A percentile compares a stretch with the other conserved stretches of the same genome.
Conservation (phyloP, 2,329 filamentous ascomycete genomes). For the Monosporascus sp. region DNA sequence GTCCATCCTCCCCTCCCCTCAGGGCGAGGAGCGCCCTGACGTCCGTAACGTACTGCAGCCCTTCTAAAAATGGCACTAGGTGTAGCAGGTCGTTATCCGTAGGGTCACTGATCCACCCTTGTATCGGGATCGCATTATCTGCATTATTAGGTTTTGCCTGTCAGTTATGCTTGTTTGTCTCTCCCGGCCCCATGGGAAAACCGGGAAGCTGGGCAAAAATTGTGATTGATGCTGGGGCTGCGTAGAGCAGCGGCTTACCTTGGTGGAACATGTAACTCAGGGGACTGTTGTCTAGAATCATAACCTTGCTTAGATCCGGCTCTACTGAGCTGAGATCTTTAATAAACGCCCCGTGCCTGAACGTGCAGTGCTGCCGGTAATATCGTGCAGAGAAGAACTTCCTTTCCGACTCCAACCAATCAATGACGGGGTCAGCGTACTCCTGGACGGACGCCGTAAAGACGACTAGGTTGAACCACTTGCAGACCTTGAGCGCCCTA, state of each 20-base stretch:
- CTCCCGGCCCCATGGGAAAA: neutral
- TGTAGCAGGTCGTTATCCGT: conserved; percentile 94
- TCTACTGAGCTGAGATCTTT: conserved; percentile 96
- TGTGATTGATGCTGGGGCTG: too few species aligned
- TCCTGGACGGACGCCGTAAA: conserved; percentile 98
- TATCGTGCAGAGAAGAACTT: conserved; percentile 94
- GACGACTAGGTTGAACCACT: conserved; percentile 96
- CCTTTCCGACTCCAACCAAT: conserved; percentile 94
- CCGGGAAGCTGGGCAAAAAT: too few species aligned
- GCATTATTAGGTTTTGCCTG: conserved; percentile 5
- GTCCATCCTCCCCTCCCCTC: conserved; percentile 75
- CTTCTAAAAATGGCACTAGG: conserved; percentile 86
- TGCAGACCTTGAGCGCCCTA: conserved; percentile 59
- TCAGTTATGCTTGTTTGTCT: conserved; percentile 8
- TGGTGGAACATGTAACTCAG: conserved; percentile 98
- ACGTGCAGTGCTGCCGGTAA: conserved; percentile 96
- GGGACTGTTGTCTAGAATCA: conserved; percentile 98
- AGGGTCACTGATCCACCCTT: conserved; percentile 98
- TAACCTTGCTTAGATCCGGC: conserved; percentile 93
- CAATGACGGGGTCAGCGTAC: conserved; percentile 96
- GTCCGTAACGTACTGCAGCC: conserved; percentile 92
- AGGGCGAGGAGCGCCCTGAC: conserved; percentile 86
- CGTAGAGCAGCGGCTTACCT: conserved; percentile 51
- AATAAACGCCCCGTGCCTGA: conserved; percentile 92
- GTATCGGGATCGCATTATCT: conserved; percentile 99